phyloP scores from a whole-genome alignment of 805 yeast genomes.

The Kurtzmaniella cleridarum region DNA sequence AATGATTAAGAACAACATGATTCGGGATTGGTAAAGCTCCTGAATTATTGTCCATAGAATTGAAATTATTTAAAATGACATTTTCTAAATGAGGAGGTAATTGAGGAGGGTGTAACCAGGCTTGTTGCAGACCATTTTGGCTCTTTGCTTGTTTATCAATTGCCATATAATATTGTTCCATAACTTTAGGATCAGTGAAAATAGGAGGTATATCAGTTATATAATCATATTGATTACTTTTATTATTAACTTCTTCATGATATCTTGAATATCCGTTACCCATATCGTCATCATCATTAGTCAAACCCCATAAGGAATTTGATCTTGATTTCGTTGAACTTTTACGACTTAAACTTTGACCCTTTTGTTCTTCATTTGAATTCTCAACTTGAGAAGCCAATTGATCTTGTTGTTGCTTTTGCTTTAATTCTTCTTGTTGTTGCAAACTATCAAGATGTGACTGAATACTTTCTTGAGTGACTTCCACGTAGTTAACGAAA shows the following conservation, averaged over 20 bases:
- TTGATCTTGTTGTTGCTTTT: slow-evolving; percentile 7
- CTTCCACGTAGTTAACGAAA: slow-evolving; percentile 86
- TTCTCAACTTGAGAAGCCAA: slow-evolving; percentile 7
- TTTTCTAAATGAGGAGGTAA: slow-evolving; percentile 95
- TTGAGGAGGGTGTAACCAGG: slow-evolving; percentile 88
- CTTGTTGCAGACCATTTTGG: slow-evolving; percentile 50
- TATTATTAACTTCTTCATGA: slow-evolving; percentile 50
- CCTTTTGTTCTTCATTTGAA: slow-evolving; percentile 1
- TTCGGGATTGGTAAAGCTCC: slow-evolving; percentile 92
- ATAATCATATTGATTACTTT: slow-evolving; percentile 31
- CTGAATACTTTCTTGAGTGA: slow-evolving; percentile 39
- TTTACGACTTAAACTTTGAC: slow-evolving; percentile 16
- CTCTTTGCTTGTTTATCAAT: slow-evolving; percentile 64
- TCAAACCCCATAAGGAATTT: slow-evolving; percentile 60
- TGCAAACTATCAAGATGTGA: slow-evolving; percentile 20
- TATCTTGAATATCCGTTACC: slow-evolving; percentile 76
- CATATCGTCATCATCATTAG: slow-evolving; percentile 73
- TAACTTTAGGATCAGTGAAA: slow-evolving; percentile 77
- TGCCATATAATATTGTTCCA: slow-evolving; percentile 80
- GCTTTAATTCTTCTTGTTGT: slow-evolving; percentile 10
- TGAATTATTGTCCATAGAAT: slow-evolving; percentile 62
- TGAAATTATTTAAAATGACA: slow-evolving; percentile 77
- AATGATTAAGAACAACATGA: slow-evolving; percentile 88
- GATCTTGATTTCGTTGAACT: slow-evolving; percentile 32
- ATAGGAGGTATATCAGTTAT: slow-evolving; percentile 75